Conservation (phyloP, 768 basidiomycete genomes). For the Auricularia sp. region DNA sequence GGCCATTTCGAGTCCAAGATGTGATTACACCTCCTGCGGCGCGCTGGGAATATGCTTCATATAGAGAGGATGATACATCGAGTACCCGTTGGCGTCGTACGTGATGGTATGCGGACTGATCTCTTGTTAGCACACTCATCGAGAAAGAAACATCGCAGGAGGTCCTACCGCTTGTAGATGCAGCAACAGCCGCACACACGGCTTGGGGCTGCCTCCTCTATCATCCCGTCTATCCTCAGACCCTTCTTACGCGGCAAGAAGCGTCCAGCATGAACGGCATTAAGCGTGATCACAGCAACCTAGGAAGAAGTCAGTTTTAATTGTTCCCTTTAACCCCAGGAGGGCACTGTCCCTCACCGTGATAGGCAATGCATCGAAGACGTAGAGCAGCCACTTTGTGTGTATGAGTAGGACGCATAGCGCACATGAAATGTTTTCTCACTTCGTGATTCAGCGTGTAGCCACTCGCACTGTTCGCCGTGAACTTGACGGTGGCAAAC, state of each 20-base stretch:
- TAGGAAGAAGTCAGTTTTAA: not conserved
- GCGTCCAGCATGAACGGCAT: not conserved
- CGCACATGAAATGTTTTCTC: too few relatives aligned
- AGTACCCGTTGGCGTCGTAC: not conserved
- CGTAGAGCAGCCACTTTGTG: slow-evolving; percentile 3
- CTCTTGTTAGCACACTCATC: too few relatives aligned
- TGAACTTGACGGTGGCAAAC: slow-evolving; percentile 7
- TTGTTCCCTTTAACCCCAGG: too few relatives aligned
- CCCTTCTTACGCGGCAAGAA: slow-evolving; percentile 4
- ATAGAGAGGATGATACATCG: not conserved
- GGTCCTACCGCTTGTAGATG: not conserved
- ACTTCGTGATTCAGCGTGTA: slow-evolving; percentile 4
- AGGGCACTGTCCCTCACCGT: not conserved
- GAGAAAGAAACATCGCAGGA: too few relatives aligned
- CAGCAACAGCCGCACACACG: not conserved
- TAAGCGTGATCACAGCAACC: not conserved
- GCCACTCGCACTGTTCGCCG: not conserved
- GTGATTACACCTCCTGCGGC: not conserved
- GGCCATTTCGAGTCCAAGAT: not conserved
- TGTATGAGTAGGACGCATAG: too few relatives aligned
- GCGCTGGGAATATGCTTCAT: not conserved
- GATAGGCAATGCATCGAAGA: slow-evolving; percentile 4
- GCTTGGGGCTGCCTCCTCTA: not conserved
- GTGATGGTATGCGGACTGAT: not conserved
- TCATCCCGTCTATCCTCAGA: slow-evolving; percentile 2